These are phyloP conservation scores for Buxus sempervirens DNA, from an alignment of 164 flowering plant species.

Conservation along the genomic window DNA sequence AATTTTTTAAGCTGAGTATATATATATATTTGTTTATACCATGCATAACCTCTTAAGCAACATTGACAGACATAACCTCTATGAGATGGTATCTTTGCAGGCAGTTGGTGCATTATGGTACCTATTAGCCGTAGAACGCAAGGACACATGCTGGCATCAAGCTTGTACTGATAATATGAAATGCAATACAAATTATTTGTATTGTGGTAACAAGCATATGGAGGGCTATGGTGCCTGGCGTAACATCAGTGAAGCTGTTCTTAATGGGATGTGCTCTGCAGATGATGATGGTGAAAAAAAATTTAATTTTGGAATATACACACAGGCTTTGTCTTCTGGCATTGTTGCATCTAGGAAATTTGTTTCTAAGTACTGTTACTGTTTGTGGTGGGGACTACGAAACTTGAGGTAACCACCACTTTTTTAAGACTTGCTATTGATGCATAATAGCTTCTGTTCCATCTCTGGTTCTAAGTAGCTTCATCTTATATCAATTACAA, in stretches of 20 bases:
- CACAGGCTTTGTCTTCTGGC: slow-evolving; percentile 66
- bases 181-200: slow-evolving; percentile 56
- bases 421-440: not conserved
- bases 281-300: slow-evolving; percentile 34
- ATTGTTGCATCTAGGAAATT: slow-evolving; percentile 58
- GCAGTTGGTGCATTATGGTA: slow-evolving; percentile 97
- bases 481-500: not conserved
- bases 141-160: slow-evolving; percentile 77
- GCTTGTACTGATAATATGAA: slow-evolving; percentile 36
- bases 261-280: slow-evolving; percentile 44
- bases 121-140: slow-evolving; percentile 72
- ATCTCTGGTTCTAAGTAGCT: not conserved
- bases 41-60: not conserved
- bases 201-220: slow-evolving; percentile 63
- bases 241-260: slow-evolving; percentile 28
- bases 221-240: slow-evolving; percentile 50
- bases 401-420: slow-evolving; percentile 63
- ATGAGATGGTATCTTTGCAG: slow-evolving; percentile 38
- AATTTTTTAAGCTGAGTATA: too few relatives aligned
- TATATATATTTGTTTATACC: too few relatives aligned
- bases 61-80: slow-evolving; percentile 10
- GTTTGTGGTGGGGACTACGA: slow-evolving; percentile 99
- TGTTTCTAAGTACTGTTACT: slow-evolving; percentile 81
- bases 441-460: not conserved
- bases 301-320: slow-evolving; percentile 85